These are phyloP conservation scores for Kluyveromyces starmeri DNA, from an alignment of 805 yeast genomes.

Conservation along the genomic window DNA sequence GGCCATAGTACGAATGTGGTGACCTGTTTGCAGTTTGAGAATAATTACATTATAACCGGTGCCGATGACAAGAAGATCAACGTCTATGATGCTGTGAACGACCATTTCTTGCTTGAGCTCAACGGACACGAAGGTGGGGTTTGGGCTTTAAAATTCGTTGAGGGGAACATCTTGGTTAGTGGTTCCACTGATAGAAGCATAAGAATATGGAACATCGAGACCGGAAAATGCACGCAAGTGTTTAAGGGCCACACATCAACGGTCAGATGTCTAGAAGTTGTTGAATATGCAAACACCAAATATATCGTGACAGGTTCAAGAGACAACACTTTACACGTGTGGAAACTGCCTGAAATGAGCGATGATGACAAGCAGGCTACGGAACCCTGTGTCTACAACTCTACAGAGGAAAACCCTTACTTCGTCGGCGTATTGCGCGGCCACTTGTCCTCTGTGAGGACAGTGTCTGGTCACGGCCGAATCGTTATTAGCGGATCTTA, in stretches of 20 bases:
- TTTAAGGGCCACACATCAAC: constrained; percentile 90
- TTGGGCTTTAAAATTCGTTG: constrained; percentile 92
- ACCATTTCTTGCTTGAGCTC: constrained; percentile 51
- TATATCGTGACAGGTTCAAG: constrained; percentile 82
- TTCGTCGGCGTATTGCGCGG: constrained; percentile 64
- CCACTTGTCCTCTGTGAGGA: constrained; percentile 73
- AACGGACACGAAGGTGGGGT: constrained; percentile 96
- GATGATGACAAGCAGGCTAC: constrained; percentile 26
- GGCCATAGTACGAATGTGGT: constrained; percentile 80
- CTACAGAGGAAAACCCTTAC: constrained; percentile 42
- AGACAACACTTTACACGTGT: constrained; percentile 73
- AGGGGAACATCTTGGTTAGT: constrained; percentile 62
- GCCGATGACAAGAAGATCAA: constrained; percentile 81
- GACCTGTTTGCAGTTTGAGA: constrained; percentile 90
- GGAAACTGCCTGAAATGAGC: constrained; percentile 59
- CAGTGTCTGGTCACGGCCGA: constrained; percentile 80
- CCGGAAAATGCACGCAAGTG: constrained; percentile 83
- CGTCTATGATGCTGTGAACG: constrained; percentile 70
- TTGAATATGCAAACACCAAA: constrained; percentile 58
- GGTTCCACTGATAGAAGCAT: constrained; percentile 95
- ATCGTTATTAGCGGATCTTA: constrained; percentile 83
- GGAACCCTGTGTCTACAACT: constrained; percentile 26
- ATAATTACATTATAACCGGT: constrained; percentile 83
- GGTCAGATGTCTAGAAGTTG: constrained; percentile 81
- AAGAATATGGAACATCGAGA: constrained; percentile 82